Percentiles rank a stretch among this genome's conserved stretches.
Evolutionary conservation across 192 early-diverging fungal genomes (phyloP).

Genomic region (Linnemannia hyalina): DNA sequence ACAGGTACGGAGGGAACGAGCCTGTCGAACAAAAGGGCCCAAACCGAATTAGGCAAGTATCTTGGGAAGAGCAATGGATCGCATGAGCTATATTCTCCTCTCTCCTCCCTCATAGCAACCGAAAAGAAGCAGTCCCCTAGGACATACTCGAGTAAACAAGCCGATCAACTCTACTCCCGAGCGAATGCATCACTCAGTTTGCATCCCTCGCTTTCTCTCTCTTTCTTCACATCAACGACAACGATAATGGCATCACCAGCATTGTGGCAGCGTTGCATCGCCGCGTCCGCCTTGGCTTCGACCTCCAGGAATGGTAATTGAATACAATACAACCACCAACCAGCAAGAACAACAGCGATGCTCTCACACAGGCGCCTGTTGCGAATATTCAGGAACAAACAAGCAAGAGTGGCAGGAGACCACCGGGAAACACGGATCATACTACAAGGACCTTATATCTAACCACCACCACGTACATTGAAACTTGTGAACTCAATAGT

Average conservation of each 20-base stretch:
- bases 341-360: neutral
- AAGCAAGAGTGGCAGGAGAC: neutral
- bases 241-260: constrained; percentile 46
- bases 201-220: constrained; percentile 5
- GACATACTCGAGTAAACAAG: constrained; percentile 9
- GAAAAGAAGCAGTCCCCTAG: neutral
- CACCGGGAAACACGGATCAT: neutral
- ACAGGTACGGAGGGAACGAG: neutral
- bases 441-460: neutral
- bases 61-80: neutral
- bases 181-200: neutral
- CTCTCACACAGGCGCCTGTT: neutral
- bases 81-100: neutral
- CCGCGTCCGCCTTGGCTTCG: constrained; percentile 29
- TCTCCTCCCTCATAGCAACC: no score
- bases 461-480: neutral
- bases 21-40: neutral
- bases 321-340: neutral
- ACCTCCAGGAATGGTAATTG: constrained; percentile 40
- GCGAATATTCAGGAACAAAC: neutral
- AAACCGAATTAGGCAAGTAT: neutral
- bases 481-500: constrained; percentile 5
- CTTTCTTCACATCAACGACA: neutral
- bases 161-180: constrained; percentile 11
- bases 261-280: constrained; percentile 52